phyloP scores from a whole-genome alignment of 148 eudicot species.

The Camellia lanceoleosa region DNA sequence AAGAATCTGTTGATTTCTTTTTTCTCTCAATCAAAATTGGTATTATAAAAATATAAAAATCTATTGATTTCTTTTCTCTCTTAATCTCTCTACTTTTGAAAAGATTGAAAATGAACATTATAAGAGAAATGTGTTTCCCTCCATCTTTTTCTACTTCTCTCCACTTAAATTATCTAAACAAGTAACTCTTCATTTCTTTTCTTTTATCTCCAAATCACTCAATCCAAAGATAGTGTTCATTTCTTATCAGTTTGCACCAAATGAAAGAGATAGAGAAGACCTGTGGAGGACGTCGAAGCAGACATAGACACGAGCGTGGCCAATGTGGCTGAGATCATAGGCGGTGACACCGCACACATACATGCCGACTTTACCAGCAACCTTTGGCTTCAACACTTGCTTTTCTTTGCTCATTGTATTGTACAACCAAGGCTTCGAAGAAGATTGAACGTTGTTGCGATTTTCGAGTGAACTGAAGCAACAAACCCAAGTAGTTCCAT shows the following conservation, averaged over 20 bases:
- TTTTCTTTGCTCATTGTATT: constrained; percentile 69
- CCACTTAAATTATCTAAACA: no score
- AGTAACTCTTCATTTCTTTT: not conserved
- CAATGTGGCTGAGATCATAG: constrained; percentile 93
- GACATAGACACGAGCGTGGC: constrained; percentile 87
- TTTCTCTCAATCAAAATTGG: no score
- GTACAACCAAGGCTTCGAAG: constrained; percentile 47
- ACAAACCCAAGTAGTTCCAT: not conserved
- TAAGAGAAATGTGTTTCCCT: no score
- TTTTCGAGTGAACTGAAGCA: not conserved
- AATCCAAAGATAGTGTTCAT: no score
- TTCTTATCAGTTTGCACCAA: no score
- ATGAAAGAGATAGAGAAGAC: constrained; percentile 18
- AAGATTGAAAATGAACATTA: no score
- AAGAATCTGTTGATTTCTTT: no score
- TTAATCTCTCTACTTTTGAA: no score
- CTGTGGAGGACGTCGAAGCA: constrained; percentile 74
- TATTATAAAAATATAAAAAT: no score
- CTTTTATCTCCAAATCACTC: no score
- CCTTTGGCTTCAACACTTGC: constrained; percentile 61
- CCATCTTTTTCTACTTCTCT: no score
- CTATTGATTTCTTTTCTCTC: no score
- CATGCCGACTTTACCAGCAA: constrained; percentile 78
- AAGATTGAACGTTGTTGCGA: not conserved
- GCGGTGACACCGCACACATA: constrained; percentile 92